phyloP scores from a whole-genome alignment of 305 asterid genomes.

The Plantago coronopus region DNA sequence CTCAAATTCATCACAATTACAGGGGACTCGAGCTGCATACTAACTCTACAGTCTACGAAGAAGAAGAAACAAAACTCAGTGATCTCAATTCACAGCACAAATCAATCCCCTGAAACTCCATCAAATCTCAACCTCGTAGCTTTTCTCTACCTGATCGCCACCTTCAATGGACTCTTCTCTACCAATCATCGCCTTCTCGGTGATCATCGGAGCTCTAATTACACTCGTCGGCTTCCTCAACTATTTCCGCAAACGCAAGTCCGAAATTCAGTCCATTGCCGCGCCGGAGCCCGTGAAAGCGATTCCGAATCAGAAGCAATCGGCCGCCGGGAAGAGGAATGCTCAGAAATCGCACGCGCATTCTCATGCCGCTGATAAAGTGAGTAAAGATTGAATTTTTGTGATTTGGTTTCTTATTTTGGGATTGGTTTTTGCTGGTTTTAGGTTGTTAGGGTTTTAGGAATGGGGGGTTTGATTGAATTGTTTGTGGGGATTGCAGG shows the following conservation, averaged over 20 bases:
- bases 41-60: too few species aligned
- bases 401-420: background rate
- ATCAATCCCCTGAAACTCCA: too few species aligned
- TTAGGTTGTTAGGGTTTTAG: background rate
- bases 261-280: conserved; percentile 72
- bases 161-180: conserved; percentile 56
- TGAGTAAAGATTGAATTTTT: conserved; percentile 27
- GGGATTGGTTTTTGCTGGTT: background rate
- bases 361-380: conserved; percentile 78
- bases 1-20: too few species aligned
- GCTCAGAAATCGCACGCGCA: conserved; percentile 63
- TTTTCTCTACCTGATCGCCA: background rate
- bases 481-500: conserved; percentile 46
- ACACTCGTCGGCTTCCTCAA: conserved; percentile 56
- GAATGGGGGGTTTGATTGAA: conserved; percentile 18
- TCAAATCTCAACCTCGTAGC: too few species aligned
- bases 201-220: conserved; percentile 68
- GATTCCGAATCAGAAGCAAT: conserved; percentile 35
- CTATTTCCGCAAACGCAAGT: conserved; percentile 62
- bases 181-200: conserved; percentile 50
- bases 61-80: too few species aligned
- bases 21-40: too few species aligned
- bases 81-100: too few species aligned
- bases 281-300: conserved; percentile 43
- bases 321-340: conserved; percentile 47